Base-by-base conservation (phyloP, 768 basidiomycete species). In the Candolleomyces eurysporus region DNA sequence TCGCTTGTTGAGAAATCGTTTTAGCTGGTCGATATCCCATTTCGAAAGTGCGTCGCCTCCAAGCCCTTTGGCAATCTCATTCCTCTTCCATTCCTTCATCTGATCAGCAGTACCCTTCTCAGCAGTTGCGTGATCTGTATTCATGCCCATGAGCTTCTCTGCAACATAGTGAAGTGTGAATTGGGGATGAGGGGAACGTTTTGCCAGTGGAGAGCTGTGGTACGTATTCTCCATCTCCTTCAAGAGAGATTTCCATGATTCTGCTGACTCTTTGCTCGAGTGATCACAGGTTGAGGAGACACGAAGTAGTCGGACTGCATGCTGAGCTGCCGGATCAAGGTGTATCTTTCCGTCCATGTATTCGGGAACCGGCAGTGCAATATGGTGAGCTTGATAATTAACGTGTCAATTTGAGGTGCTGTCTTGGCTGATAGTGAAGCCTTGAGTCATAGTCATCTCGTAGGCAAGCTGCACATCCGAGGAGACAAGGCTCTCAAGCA, bases 341-440 rank as follows among this genome's bases (percentile, higher is more conserved):
- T 10, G 32, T 17, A 19, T 40, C n/a, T 52, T 49, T 16, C 49
- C 49, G 43, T 7, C 17, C 16, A 22, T 8, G 59, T 63, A 60
- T 48, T 63, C 48, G 4, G 48, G 16, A 14, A 52, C 65, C 32
- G 50, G 2, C 4, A 48, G 11, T 10, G 14, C 31, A n/a, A 64
- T 13, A 56, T 66, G 65, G 5, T 45, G 55, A 45, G 65, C 26
- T 40, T 64, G 32, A 42, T 62, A 66, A 45, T 64, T 64, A 9
- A 64, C 53, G 10, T 40, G 60, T 9, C 40, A 32, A 49, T 66
- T 48, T n/a, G 57, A 43, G 5, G 60, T 64, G 48, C 61, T 51
- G 60, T 66, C 65, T 21, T 43, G 16, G 48, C 63, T 66, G 10
- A 62, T 31, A 8, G 61, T 64, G 30, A 63, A n/a, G 19, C 46